Conservation (phyloP, 257 asterid genomes). For the Buddleja alternifolia region DNA sequence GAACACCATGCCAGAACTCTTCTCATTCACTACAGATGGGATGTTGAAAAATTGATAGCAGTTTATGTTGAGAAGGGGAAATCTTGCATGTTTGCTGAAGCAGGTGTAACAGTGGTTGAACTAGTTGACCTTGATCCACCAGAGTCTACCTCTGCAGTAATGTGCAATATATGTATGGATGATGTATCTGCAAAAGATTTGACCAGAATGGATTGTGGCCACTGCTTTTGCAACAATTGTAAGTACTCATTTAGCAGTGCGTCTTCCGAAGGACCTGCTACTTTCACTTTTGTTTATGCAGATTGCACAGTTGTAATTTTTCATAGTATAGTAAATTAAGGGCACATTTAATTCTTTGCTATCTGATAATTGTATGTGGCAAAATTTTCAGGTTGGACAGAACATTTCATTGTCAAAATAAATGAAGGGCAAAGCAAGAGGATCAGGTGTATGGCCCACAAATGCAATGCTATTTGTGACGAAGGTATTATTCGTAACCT, state of each 20-base stretch:
- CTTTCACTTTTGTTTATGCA: conserved; percentile 19
- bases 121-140: conserved; percentile 40
- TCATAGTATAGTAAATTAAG: conserved; percentile 10
- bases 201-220: conserved; percentile 94
- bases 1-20: conserved; percentile 96
- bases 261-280: neutral
- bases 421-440: conserved; percentile 98
- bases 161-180: conserved; percentile 81
- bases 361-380: conserved; percentile 9
- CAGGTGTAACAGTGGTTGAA: conserved; percentile 69
- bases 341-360: conserved; percentile 5
- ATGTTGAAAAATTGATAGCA: conserved; percentile 71
- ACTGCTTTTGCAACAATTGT: conserved; percentile 91
- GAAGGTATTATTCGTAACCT: conserved; percentile 69
- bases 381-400: conserved; percentile 87
- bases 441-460: conserved; percentile 93
- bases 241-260: conserved; percentile 37
- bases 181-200: conserved; percentile 58
- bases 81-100: conserved; percentile 71
- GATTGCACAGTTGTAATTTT: no score
- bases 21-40: conserved; percentile 92
- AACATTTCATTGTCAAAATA: conserved; percentile 91
- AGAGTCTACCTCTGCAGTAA: conserved; percentile 43
- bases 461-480: conserved; percentile 89
- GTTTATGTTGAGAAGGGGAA: conserved; percentile 88